Evolutionary conservation across 192 early-diverging fungal genomes (phyloP), one percentile per base, ranked within the genome.

Genomic region (Backusella sp.): DNA sequence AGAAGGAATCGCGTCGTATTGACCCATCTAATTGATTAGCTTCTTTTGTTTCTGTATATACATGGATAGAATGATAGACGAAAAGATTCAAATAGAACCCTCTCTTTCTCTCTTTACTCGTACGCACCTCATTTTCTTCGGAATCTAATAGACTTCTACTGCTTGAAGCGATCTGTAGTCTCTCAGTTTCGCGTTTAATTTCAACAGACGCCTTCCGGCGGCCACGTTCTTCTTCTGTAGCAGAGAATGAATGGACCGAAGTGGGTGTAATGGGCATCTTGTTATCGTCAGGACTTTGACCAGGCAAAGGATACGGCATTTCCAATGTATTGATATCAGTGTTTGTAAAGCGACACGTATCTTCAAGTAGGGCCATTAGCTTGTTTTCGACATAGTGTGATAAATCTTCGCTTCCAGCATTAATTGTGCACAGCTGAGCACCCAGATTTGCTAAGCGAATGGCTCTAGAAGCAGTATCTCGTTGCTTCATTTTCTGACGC

Each of bases 401-500:
- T 34, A 77, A 53, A 44, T 84, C 80, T 59, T 83, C 75, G 56
- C 73, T 79, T 46, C 75, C 83, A 46, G 79, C 74, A 23, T 77
- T 73, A 4, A 81, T 68, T 30, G 74, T 72, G 66, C 85, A 86
- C 11, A 89, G 75, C 17, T 84, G 83, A 11, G 86, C 82, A 11
- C 86, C 83, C 1, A 88, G 44, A 15, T 79, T 78, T 41, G 84
- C 88, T 17, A 84, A 74, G n/a, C 77, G 73, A 42, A 73, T 73
- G 11, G 86, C 86, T n/a, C 88, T 79, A 14, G 36, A 74, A 32
- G 80, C 84, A 2, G 88, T 84, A 37, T 89, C 86, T 28, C 85
- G 67, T 15, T 83, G 77, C n/a, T 79, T 77, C 19, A 88, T 85
- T 65, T 88, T 86, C 46, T 86, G 85, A n/a, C 88, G 84, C 44